A percentile compares a stretch with the other conserved stretches of the same genome.
Evolutionary conservation across 306 rosid genomes (phyloP).

Genomic region (Argentina anserina): DNA sequence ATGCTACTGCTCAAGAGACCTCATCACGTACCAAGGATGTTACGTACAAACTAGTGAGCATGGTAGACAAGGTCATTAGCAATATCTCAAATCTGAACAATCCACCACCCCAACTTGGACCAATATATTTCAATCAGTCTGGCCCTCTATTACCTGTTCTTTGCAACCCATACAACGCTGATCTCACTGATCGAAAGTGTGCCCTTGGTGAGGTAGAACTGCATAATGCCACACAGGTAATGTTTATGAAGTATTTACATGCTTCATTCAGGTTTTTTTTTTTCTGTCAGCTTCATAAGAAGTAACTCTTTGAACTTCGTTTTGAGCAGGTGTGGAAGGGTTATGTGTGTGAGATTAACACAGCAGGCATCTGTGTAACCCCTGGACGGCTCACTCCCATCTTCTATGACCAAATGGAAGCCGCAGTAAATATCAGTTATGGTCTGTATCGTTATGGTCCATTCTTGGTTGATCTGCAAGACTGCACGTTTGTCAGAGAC

Average conservation of each 20-base stretch:
- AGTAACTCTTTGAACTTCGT: constrained; percentile 8
- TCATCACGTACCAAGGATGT: constrained; percentile 4
- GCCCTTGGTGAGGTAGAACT: constrained; percentile 44
- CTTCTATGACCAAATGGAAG: constrained; percentile 41
- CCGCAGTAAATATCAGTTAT: constrained; percentile 53
- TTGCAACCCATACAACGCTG: constrained; percentile 55
- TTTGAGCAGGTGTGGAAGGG: constrained; percentile 64
- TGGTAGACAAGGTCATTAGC: constrained; percentile 38
- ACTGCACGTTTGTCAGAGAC: constrained; percentile 58
- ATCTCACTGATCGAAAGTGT: constrained; percentile 45
- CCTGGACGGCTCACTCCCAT: constrained; percentile 59
- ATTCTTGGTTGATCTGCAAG: constrained; percentile 51
- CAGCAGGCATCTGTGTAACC: constrained; percentile 35
- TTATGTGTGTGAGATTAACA: constrained; percentile 51
- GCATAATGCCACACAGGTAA: constrained; percentile 53
- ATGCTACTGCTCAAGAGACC: constrained; percentile 24
- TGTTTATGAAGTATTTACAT: background rate
- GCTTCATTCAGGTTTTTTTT: background rate
- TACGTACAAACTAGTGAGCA: constrained; percentile 20
- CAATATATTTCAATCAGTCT: constrained; percentile 65
- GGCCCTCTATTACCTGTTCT: constrained; percentile 63
- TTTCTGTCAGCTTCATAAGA: background rate
- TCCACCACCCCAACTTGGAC: constrained; percentile 30
- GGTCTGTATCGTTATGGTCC: constrained; percentile 66
- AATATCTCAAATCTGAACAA: constrained; percentile 33